These are phyloP conservation scores for Coix lacrymajobi DNA, from an alignment of 176 grass and related monocot genomes.

Conservation along the genomic window DNA sequence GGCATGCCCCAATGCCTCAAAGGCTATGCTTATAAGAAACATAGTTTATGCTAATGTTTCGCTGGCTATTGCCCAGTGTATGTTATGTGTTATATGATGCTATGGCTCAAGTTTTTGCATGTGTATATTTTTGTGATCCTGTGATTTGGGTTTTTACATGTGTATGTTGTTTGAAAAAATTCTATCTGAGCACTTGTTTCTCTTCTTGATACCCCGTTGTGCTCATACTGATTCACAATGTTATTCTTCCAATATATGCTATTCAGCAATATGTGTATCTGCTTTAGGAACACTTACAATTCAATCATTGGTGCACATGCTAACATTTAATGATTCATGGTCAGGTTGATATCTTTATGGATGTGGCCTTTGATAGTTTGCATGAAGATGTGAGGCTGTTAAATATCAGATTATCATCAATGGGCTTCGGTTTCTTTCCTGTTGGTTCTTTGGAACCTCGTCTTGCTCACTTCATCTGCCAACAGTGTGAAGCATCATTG, in stretches of 20 bases:
- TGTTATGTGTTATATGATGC: background rate
- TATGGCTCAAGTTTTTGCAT: background rate
- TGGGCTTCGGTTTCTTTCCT: constrained; percentile 29
- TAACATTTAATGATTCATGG: constrained; percentile 26
- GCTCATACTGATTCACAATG: background rate
- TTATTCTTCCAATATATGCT: constrained; percentile 3
- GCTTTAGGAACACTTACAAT: background rate
- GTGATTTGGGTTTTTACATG: background rate
- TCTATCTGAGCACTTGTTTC: background rate
- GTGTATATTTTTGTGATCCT: background rate
- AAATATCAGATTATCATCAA: constrained; percentile 41
- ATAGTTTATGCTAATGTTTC: background rate
- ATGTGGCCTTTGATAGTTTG: constrained; percentile 80
- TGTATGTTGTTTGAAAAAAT: constrained; percentile 12
- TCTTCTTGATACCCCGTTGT: background rate
- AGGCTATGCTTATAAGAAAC: background rate
- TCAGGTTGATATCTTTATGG: constrained; percentile 93
- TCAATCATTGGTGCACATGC: constrained; percentile 7
- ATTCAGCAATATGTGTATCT: constrained; percentile 3
- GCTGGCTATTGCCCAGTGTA: background rate
- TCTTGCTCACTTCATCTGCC: constrained; percentile 67
- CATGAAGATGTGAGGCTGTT: constrained; percentile 82
- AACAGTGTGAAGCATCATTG: constrained; percentile 84
- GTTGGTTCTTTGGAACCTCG: constrained; percentile 36
- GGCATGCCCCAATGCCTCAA: background rate